Base-by-base conservation (phyloP, 2,329 filamentous ascomycete genomes). In the Fusarium sp. region DNA sequence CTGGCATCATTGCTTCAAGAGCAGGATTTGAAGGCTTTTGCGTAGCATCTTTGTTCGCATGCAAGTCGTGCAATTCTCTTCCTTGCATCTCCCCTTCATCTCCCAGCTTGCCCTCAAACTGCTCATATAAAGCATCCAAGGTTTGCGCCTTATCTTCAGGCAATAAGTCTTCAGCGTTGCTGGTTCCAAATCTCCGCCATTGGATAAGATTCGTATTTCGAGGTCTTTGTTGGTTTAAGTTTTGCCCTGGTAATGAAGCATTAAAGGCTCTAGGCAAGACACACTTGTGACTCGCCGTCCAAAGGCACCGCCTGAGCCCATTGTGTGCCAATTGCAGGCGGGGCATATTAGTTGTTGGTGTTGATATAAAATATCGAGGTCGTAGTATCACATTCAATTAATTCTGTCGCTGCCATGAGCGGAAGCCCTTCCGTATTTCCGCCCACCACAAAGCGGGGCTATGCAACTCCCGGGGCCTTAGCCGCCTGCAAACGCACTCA, bases 291-390 rank as follows among this genome's bases (percentile, higher is more conserved):
- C 87, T 81, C 11, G 83, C 85, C 14, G 89, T 89, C 74, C 87
- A 91, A 18, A 91, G 80, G 74, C 86, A 90, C 75, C 86, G 86
- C 87, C 88, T 90, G 47, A 92, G 83, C 65, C 88, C 87, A 77
- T 91, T 89, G 37, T 84, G 75, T 4, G 82, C 76, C 53, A 85
- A 72, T 66, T 63, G 63, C 42, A 67, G 71, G 45, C 74, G 72
- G 64, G 76, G 76, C 79, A 81, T 81, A 14, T 40, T 55, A 30
- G 27, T 44, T 51, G 46, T 40, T 29, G 46, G 12, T 55, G 41
- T 32, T 25, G 52, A 32, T 54, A 32, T 45, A 9, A 14, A 52
- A 57, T 53, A 24, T 40, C 45, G 30, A 61, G 37, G 45, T 40
- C 25, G 25, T 49, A 27, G 48, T 18, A 22, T n/a, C 24, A 18